Percentiles rank a stretch among this genome's conserved stretches.
Conservation (phyloP, 176 grass and related monocot species). For the Oryza meyeriana region DNA sequence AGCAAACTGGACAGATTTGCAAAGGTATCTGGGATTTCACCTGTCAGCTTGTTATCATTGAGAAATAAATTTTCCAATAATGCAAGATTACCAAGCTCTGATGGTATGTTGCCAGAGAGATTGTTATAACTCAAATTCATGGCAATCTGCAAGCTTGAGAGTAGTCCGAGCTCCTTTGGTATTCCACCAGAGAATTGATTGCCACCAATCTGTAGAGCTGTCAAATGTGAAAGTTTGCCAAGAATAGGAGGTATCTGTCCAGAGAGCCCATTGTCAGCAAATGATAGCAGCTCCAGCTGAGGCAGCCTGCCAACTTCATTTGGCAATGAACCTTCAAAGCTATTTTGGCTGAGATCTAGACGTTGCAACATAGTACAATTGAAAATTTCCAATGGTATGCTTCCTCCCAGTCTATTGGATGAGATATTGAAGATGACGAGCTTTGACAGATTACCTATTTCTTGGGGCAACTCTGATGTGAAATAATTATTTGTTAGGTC, state of each 20-base stretch:
- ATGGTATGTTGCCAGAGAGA: slow-evolving; percentile 73
- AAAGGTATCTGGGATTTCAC: slow-evolving; percentile 94
- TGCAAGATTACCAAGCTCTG: slow-evolving; percentile 89
- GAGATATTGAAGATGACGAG: slow-evolving; percentile 97
- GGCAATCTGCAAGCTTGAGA: slow-evolving; percentile 94
- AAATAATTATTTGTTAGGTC: slow-evolving; percentile 90
- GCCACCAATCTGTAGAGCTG: slow-evolving; percentile 90
- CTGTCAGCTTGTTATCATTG: slow-evolving; percentile 80
- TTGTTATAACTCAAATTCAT: slow-evolving; percentile 95
- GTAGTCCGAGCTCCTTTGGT: slow-evolving; percentile 75
- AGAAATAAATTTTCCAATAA: slow-evolving; percentile 76
- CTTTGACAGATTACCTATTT: slow-evolving; percentile 77
- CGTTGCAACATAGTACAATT: slow-evolving; percentile 83
- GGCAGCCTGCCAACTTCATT: slow-evolving; percentile 74
- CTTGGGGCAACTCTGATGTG: slow-evolving; percentile 67
- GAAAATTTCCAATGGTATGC: slow-evolving; percentile 82
- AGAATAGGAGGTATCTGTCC: slow-evolving; percentile 78
- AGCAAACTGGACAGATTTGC: slow-evolving; percentile 88
- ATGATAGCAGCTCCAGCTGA: slow-evolving; percentile 81
- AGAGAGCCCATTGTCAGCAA: slow-evolving; percentile 79
- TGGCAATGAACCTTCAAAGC: slow-evolving; percentile 68
- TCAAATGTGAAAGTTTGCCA: slow-evolving; percentile 76
- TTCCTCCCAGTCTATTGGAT: slow-evolving; percentile 76
- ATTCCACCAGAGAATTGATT: slow-evolving; percentile 81
- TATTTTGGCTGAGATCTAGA: slow-evolving; percentile 94